Conservation (phyloP, 2,329 filamentous ascomycete genomes). For the Botrytis deweyae region DNA sequence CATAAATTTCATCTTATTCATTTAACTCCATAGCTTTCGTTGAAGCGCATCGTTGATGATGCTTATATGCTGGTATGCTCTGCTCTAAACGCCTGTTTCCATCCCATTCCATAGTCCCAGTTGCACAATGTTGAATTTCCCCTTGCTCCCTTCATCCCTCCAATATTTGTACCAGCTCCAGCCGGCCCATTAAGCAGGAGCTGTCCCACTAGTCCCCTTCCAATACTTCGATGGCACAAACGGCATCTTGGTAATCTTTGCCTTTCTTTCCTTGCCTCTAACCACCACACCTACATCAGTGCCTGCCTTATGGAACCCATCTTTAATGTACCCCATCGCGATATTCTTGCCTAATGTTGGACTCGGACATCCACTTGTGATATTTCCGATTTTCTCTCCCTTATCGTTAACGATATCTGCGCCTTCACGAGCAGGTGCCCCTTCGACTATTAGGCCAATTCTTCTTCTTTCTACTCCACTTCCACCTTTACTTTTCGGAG, state of each 20-base stretch:
- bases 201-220: slow-evolving; percentile 30
- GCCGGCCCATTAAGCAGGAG: slow-evolving; percentile 5
- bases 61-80: background rate
- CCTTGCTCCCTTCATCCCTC: background rate
- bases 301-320: slow-evolving; percentile 66
- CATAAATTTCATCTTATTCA: slow-evolving; percentile 4
- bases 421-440: slow-evolving; percentile 86
- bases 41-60: background rate
- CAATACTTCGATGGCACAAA: slow-evolving; percentile 67
- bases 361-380: slow-evolving; percentile 89
- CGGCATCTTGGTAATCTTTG: slow-evolving; percentile 68
- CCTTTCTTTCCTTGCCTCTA: slow-evolving; percentile 64
- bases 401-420: slow-evolving; percentile 68
- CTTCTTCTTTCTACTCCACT: slow-evolving; percentile 68
- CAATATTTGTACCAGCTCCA: background rate
- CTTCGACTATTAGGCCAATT: slow-evolving; percentile 78
- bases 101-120: background rate
- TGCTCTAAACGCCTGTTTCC: background rate
- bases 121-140: slow-evolving; percentile 2
- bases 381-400: slow-evolving; percentile 67
- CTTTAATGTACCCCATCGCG: slow-evolving; percentile 81
- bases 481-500: slow-evolving; percentile 69
- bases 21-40: slow-evolving; percentile 1
- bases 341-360: slow-evolving; percentile 88
- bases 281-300: slow-evolving; percentile 66